Percentiles rank a stretch among this genome's conserved stretches.
These are phyloP conservation scores for Stachybotrys echinatus DNA, from an alignment of 2,329 filamentous ascomycete species.

Conservation along the genomic window DNA sequence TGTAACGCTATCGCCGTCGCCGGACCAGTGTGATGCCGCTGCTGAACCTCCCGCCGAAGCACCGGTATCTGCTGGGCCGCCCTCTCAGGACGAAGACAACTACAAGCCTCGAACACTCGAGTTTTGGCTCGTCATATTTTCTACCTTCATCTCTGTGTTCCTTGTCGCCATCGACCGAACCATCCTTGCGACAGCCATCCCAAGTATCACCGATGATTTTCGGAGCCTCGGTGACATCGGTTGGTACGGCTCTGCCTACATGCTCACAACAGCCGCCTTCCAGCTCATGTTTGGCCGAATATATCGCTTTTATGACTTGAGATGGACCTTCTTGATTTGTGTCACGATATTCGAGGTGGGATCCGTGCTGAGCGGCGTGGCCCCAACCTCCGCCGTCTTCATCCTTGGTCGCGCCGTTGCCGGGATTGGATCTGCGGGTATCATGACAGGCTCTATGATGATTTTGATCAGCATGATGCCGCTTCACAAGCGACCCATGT, in stretches of 20 bases:
- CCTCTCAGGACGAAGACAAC: slow-evolving; percentile 29
- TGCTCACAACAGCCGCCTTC: slow-evolving; percentile 52
- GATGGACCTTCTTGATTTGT: slow-evolving; percentile 39
- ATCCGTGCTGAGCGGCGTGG: slow-evolving; percentile 48
- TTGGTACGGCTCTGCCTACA: slow-evolving; percentile 59
- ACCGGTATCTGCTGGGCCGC: slow-evolving; percentile 2
- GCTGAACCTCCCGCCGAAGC: slow-evolving; percentile 12
- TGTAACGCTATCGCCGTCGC: neutral
- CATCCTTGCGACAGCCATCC: slow-evolving; percentile 51
- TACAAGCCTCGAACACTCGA: slow-evolving; percentile 47
- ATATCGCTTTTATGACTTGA: slow-evolving; percentile 48
- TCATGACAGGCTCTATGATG: slow-evolving; percentile 52
- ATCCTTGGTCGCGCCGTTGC: slow-evolving; percentile 54
- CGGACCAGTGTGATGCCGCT: neutral
- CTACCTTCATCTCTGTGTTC: slow-evolving; percentile 50
- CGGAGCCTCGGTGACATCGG: slow-evolving; percentile 54
- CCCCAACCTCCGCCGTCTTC: slow-evolving; percentile 46
- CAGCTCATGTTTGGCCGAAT: slow-evolving; percentile 49
- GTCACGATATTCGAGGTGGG: slow-evolving; percentile 51
- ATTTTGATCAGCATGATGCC: slow-evolving; percentile 55
- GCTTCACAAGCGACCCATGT: slow-evolving; percentile 54
- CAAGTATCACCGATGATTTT: slow-evolving; percentile 52
- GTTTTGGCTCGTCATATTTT: slow-evolving; percentile 51
- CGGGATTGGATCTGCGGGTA: slow-evolving; percentile 50
- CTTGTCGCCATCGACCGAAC: slow-evolving; percentile 53